Conservation (phyloP, 2,329 filamentous ascomycete genomes). For the Colletotrichum scovillei region DNA sequence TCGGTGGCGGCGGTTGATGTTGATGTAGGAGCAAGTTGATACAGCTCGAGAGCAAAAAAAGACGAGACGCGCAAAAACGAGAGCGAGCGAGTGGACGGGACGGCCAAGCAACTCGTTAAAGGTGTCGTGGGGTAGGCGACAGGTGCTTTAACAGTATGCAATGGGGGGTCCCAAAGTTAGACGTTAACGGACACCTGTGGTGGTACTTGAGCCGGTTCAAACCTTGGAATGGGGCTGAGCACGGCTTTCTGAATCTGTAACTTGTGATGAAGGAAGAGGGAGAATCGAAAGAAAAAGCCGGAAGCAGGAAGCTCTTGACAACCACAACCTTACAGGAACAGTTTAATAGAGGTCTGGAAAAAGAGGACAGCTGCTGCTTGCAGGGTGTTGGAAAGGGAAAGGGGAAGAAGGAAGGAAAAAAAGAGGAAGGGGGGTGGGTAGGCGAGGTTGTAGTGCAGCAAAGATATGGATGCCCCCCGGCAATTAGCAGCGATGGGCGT, state of each 20-base stretch:
- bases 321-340: slow-evolving; percentile 8
- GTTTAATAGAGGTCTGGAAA: slow-evolving; percentile 20
- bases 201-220: slow-evolving; percentile 16
- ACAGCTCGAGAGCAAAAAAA: slow-evolving; percentile 14
- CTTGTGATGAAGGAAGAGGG: slow-evolving; percentile 7
- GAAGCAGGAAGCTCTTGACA: not conserved
- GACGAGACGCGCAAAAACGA: slow-evolving; percentile 27
- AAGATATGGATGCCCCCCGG: slow-evolving; percentile 19
- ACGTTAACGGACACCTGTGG: slow-evolving; percentile 20
- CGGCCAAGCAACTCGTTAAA: slow-evolving; percentile 38
- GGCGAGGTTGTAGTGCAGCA: slow-evolving; percentile 17
- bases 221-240: slow-evolving; percentile 13
- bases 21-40: slow-evolving; percentile 19
- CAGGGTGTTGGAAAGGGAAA: not conserved
- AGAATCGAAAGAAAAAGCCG: slow-evolving; percentile 15
- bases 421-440: slow-evolving; percentile 14
- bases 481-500: slow-evolving; percentile 10
- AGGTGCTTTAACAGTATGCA: slow-evolving; percentile 37
- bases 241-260: slow-evolving; percentile 20
- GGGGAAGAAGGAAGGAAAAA: slow-evolving; percentile 12
- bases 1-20: slow-evolving; percentile 1
- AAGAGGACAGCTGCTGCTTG: slow-evolving; percentile 1
- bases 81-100: slow-evolving; percentile 38
- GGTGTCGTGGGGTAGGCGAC: slow-evolving; percentile 35
- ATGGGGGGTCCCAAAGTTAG: slow-evolving; percentile 34